Base-by-base conservation (phyloP, 768 basidiomycete species). In the Russula emetica region DNA sequence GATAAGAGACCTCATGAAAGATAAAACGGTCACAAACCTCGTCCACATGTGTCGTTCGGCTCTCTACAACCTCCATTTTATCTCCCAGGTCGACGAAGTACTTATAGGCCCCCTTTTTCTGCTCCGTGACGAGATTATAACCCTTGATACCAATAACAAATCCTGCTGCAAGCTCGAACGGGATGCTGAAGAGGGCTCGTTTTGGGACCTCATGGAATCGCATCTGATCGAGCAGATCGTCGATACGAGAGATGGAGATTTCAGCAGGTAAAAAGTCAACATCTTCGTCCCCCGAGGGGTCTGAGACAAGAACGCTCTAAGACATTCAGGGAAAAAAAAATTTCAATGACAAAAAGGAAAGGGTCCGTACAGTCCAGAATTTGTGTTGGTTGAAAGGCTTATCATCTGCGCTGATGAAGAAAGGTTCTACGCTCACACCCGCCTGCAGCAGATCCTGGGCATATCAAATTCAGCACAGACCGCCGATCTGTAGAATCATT, bases 61-160 rank as follows among this genome's bases (percentile, higher is more conserved):
- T 79, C 49, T 79, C 77, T 0, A 87, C 92, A 57, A 90, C 86
- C 69, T 88, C 90, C 87, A 86, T 88, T 64, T 79, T 78, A 71
- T 86, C 86, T 53, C 85, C 92, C 62, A 84, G 80, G 70, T 91
- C 92, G 40, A 85, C 82, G 64, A 97, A 94, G 70, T 93, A 91
- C 71, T 84, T 88, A 73, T 93, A 89, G 5, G 79, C 59, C 0
- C 91, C 90, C 74, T 88, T 95, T 73, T 83, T 90, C 75, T 95
- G 93, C 70, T 94, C 88, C 1, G 91, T 91, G 18, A 98, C 82
- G 50, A 96, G 75, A 10, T 91, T 87, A 73, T 96, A 99, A 85
- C 92, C 92, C 75, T 93, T 94, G 54, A 93, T 78, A 11, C 92
- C 89, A 65, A 94, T 88, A 7, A 80, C 80, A 55, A 94, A 81